Evolutionary conservation across 805 yeast species (phyloP).

Genomic region (Starmerella ratchasimensis): DNA sequence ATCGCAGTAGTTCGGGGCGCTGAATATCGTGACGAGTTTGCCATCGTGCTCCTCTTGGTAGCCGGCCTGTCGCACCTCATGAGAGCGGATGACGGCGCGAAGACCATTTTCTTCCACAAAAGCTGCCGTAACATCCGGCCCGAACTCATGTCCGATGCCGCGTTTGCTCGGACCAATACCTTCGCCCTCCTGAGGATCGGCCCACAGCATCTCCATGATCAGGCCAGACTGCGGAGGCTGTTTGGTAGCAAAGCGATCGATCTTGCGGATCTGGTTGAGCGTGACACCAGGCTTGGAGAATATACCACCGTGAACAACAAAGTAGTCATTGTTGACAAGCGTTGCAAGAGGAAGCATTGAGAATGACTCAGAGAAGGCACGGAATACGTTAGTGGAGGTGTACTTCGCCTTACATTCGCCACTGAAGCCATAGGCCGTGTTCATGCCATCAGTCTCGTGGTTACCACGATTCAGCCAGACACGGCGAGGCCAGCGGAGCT

Average conservation of each 20-base stretch:
- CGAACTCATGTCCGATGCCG: conserved; percentile 93
- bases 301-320: conserved; percentile 93
- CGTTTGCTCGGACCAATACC: conserved; percentile 85
- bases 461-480: conserved; percentile 83
- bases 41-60: conserved; percentile 80
- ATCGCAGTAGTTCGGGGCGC: conserved; percentile 97
- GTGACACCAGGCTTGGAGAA: conserved; percentile 53
- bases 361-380: conserved; percentile 75
- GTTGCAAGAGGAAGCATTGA: conserved; percentile 77
- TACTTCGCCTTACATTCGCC: conserved; percentile 92
- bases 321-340: conserved; percentile 58
- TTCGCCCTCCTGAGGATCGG: conserved; percentile 71
- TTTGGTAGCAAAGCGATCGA: conserved; percentile 45
- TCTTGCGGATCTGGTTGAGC: conserved; percentile 56
- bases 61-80: conserved; percentile 89
- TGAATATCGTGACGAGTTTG: conserved; percentile 78
- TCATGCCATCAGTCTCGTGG: conserved; percentile 95
- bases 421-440: conserved; percentile 88
- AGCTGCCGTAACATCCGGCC: conserved; percentile 78
- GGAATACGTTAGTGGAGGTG: conserved; percentile 53
- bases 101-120: conserved; percentile 63
- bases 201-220: conserved; percentile 95
- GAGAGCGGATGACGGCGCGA: conserved; percentile 77
- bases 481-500: conserved; percentile 56
- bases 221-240: conserved; percentile 87